Evolutionary conservation across 352 stramenopile species (phyloP), one percentile per base, ranked within the genome.

Genomic region (Phytophthora chlamydospora): DNA sequence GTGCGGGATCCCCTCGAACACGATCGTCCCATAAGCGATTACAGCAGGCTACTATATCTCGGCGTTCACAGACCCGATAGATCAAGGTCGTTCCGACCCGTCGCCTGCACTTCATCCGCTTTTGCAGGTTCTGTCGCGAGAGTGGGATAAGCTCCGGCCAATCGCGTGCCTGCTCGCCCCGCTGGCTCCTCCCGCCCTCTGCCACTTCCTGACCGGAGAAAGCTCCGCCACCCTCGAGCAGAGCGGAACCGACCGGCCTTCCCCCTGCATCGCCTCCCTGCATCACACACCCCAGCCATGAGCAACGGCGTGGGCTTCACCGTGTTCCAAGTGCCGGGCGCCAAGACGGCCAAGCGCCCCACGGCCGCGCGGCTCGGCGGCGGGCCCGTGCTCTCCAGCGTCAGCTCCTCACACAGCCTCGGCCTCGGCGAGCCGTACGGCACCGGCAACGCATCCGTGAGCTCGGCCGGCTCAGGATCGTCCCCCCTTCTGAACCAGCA

Each of bases 321-420:
- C 19, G 74, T 88, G 36, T 91, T 91, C 58, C 82, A 84, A 66
- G 82, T 89, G 29, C 82, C 82, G 8, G 78, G 72, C 44, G 61
- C 71, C 42, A 73, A 73, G 58, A 46, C 67, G 55, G 34, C 59
- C 48, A 76, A 74, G 40, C 61, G 61, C 39, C 39, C 59, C 6
- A 59, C 58, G 11, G n/a, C 47, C 14, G 4, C 66, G 29, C 49
- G 62, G 21, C 58, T 73, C 19, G 71, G 71, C 44, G 53, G 53
- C 48, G 71, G 58, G 1, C 38, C 58, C 10, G 50, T 68, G 24
- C 51, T 65, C 31, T 63, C 61, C 0, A 69, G 48, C 31, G 21
- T 55, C 39, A 47, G 42, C 32, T 54, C 34, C 27, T 62, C 47
- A 6, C 54, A 65, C 47, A 68, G 14, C 14, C 24, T 70, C n/a